Percentiles rank a stretch among this genome's conserved stretches.
Conservation (phyloP, 2,329 filamentous ascomycete genomes). For the Trichoderma lentiforme region DNA sequence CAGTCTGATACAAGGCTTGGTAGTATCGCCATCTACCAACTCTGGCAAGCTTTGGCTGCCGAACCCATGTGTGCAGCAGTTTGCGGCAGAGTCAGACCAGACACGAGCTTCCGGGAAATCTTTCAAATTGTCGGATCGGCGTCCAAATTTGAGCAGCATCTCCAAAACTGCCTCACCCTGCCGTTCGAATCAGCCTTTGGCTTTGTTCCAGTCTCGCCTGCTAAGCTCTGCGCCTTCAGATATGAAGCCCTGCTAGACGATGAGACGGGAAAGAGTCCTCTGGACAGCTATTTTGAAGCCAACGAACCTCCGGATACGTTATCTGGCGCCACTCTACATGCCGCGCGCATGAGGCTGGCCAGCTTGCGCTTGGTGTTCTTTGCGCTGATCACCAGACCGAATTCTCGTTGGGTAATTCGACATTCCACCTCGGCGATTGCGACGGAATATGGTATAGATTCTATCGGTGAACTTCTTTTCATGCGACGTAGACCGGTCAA, state of each 20-base stretch:
- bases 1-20: neutral
- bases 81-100: neutral
- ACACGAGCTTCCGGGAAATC: neutral
- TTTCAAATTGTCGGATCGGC: neutral
- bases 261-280: neutral
- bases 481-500: neutral
- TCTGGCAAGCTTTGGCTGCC: neutral
- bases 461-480: neutral
- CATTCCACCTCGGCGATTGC: neutral
- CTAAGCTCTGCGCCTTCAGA: neutral
- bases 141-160: neutral
- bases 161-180: neutral
- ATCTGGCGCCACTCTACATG: neutral
- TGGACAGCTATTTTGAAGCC: neutral
- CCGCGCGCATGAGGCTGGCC: neutral
- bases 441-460: neutral
- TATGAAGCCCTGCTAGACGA: neutral
- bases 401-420: neutral
- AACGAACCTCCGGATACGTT: neutral
- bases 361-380: neutral
- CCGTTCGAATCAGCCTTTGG: neutral
- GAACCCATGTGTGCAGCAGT: neutral
- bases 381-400: neutral
- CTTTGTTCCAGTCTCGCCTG: neutral
- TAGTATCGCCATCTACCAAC: neutral